These are phyloP conservation scores for Pochonia chlamydosporia DNA, from an alignment of 2,329 filamentous ascomycete genomes.

Conservation along the genomic window DNA sequence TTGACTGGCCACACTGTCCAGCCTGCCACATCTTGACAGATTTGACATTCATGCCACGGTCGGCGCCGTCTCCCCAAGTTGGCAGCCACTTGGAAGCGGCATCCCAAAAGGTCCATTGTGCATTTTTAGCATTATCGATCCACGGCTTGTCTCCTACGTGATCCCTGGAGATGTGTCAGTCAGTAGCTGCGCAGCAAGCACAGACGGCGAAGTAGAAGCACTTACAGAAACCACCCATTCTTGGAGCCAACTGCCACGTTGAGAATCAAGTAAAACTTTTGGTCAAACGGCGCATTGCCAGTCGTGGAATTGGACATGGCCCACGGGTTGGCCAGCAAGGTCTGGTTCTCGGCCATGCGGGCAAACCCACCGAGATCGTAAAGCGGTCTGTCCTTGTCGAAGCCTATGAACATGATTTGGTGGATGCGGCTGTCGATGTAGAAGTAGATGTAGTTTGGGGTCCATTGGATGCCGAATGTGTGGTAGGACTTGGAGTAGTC, in stretches of 20 bases:
- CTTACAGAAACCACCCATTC: slow-evolving; percentile 42
- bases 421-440: slow-evolving; percentile 41
- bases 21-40: slow-evolving; percentile 42
- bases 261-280: slow-evolving; percentile 44
- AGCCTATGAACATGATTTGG: slow-evolving; percentile 32
- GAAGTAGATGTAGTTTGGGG: slow-evolving; percentile 45
- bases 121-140: slow-evolving; percentile 34
- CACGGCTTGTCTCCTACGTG: slow-evolving; percentile 39
- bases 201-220: not conserved
- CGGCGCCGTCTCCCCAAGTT: slow-evolving; percentile 38
- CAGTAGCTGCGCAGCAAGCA: not conserved
- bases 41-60: slow-evolving; percentile 38
- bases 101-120: slow-evolving; percentile 36
- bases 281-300: slow-evolving; percentile 44
- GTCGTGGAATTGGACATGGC: slow-evolving; percentile 25
- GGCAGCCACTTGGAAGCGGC: slow-evolving; percentile 35
- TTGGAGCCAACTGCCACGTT: slow-evolving; percentile 44
- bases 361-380: slow-evolving; percentile 38
- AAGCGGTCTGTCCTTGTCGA: slow-evolving; percentile 26
- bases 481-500: slow-evolving; percentile 38
- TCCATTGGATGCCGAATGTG: slow-evolving; percentile 49
- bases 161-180: slow-evolving; percentile 24
- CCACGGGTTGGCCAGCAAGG: slow-evolving; percentile 39
- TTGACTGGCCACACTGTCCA: slow-evolving; percentile 12
- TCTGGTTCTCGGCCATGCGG: slow-evolving; percentile 32